Percentiles rank a stretch among this genome's conserved stretches.
Conservation (phyloP, 1,284 basidiomycete species). For the Cryptococcus sp. region DNA sequence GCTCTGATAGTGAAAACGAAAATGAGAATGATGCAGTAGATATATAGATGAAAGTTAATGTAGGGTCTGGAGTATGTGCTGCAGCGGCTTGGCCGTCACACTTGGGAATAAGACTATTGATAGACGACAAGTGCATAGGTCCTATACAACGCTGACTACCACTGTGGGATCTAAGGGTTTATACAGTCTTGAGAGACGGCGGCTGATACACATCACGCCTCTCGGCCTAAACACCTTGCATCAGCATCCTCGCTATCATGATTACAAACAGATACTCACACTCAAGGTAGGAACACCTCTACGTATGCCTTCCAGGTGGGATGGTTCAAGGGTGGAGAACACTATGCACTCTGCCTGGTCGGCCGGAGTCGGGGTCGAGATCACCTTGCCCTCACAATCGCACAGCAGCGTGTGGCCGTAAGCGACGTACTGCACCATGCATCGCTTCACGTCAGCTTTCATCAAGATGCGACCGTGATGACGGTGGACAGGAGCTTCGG, state of each 20-base stretch:
- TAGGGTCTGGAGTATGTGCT: no score
- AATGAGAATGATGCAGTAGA: no score
- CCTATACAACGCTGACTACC: no score
- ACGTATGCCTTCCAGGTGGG: background rate
- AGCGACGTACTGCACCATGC: conserved; percentile 15
- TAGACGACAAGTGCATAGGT: no score
- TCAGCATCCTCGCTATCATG: background rate
- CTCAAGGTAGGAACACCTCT: background rate
- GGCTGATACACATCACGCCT: background rate
- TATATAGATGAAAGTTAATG: no score
- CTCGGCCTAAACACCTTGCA: background rate
- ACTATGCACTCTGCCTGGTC: conserved; percentile 18
- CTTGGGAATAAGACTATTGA: no score
- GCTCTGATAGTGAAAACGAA: no score
- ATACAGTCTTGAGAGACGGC: background rate
- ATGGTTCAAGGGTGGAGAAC: conserved; percentile 2
- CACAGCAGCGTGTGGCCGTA: conserved; percentile 23
- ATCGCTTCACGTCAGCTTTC: background rate
- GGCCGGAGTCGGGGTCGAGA: conserved; percentile 17
- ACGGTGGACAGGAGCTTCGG: no score
- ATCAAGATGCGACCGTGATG: background rate
- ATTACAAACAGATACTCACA: background rate
- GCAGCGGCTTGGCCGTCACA: no score
- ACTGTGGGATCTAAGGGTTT: no score
- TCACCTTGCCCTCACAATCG: conserved; percentile 14